Evolutionary conservation across 208 protist genomes (phyloP).

Genomic region (Leishmania martiniquensis): DNA sequence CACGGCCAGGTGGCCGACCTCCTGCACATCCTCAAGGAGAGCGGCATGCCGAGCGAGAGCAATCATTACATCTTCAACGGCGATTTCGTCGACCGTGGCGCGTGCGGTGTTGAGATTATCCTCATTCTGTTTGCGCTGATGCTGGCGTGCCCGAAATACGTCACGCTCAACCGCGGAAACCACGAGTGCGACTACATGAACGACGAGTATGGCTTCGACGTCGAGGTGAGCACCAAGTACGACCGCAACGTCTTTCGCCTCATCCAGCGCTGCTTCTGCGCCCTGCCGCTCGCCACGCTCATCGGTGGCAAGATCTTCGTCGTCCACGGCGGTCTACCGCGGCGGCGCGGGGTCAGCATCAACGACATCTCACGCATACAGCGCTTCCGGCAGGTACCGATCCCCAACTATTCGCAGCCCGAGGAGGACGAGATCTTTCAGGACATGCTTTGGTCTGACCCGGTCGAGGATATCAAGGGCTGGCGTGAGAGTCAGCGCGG

Average conservation of each 20-base stretch:
- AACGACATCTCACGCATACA: conserved; percentile 86
- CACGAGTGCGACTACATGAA: conserved; percentile 96
- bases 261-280: conserved; percentile 91
- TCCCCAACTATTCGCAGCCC: conserved; percentile 83
- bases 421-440: conserved; percentile 96
- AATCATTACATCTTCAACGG: conserved; percentile 94
- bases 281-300: conserved; percentile 82
- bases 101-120: conserved; percentile 96
- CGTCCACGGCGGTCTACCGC: conserved; percentile 86
- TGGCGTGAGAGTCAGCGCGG: conserved; percentile 92
- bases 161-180: conserved; percentile 96
- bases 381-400: conserved; percentile 89
- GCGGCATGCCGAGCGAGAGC: conserved; percentile 79
- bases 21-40: conserved; percentile 83
- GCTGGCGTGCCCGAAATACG: conserved; percentile 92
- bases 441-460: conserved; percentile 97
- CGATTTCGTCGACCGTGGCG: conserved; percentile 98
- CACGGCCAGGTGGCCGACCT: conserved; percentile 90
- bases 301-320: conserved; percentile 84
- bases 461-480: conserved; percentile 77
- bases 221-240: conserved; percentile 99
- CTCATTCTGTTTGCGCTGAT: conserved; percentile 96
- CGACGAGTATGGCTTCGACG: conserved; percentile 98
- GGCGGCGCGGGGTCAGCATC: conserved; percentile 77
- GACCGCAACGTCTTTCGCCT: conserved; percentile 90